A percentile compares a stretch with the other conserved stretches of the same genome.
Conservation (phyloP, 805 yeast species). For the Starmerella floricola region DNA sequence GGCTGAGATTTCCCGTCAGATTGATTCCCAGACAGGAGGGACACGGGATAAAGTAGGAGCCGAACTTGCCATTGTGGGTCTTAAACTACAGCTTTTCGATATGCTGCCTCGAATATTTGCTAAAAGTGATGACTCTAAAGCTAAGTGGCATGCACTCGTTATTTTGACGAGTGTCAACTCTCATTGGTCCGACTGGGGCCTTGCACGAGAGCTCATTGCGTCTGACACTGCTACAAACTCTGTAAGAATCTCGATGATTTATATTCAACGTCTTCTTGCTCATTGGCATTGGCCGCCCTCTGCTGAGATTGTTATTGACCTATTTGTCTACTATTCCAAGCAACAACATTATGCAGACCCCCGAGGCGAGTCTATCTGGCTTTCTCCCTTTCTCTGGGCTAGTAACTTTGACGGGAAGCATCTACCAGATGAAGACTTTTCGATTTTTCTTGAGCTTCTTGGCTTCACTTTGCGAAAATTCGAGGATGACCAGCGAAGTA, state of each 20-base stretch:
- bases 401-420: slow-evolving; percentile 18
- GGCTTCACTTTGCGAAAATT: slow-evolving; percentile 17
- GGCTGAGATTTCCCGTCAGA: slow-evolving; percentile 4
- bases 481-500: neutral
- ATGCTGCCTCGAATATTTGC: slow-evolving; percentile 1
- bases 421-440: slow-evolving; percentile 10
- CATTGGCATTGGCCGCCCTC: slow-evolving; percentile 21
- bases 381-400: slow-evolving; percentile 16
- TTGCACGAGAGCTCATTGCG: slow-evolving; percentile 3
- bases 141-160: slow-evolving; percentile 13
- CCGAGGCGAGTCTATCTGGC: slow-evolving; percentile 17
- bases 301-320: slow-evolving; percentile 10
- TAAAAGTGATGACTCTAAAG: neutral
- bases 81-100: neutral
- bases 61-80: slow-evolving; percentile 7
- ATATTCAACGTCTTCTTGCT: slow-evolving; percentile 10
- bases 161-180: slow-evolving; percentile 3
- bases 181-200: slow-evolving; percentile 9
- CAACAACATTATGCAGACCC: slow-evolving; percentile 21
- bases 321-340: slow-evolving; percentile 19
- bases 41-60: slow-evolving; percentile 4
- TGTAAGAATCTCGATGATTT: slow-evolving; percentile 5
- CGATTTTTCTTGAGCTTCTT: slow-evolving; percentile 20
- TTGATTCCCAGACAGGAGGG: neutral
- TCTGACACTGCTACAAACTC: neutral